Conservation (phyloP, 2,329 filamentous ascomycete genomes). For the Sporothrix phasma region DNA sequence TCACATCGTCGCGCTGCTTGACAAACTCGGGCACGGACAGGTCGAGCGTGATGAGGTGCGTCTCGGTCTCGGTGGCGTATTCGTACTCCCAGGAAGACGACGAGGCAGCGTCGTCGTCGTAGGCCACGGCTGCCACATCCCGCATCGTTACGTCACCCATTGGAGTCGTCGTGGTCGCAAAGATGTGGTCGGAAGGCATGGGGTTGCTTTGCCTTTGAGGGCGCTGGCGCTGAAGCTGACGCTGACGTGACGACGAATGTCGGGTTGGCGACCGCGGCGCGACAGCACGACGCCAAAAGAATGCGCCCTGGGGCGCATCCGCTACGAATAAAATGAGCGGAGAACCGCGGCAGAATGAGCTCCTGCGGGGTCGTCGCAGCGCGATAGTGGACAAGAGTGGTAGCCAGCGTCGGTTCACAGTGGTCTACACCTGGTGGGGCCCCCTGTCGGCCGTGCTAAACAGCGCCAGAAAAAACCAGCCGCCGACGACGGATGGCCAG, state of each 20-base stretch:
- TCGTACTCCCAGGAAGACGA: constrained; percentile 59
- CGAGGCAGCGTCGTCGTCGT: constrained; percentile 37
- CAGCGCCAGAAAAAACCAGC: constrained; percentile 1
- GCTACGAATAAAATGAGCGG: constrained; percentile 21
- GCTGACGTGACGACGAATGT: not conserved
- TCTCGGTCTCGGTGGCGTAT: constrained; percentile 55
- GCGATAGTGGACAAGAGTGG: not conserved
- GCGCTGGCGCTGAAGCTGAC: not conserved
- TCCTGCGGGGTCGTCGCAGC: not conserved
- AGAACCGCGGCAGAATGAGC: constrained; percentile 23
- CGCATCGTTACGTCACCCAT: not conserved
- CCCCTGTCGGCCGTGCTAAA: not conserved
- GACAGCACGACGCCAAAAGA: not conserved
- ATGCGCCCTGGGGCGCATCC: not conserved
- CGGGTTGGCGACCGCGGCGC: not conserved
- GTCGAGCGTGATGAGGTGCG: constrained; percentile 54
- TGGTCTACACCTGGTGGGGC: too few species aligned
- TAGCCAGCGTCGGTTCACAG: too few species aligned
- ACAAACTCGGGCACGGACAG: constrained; percentile 51
- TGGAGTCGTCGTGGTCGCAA: not conserved
- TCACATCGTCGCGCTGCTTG: constrained; percentile 31
- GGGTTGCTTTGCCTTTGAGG: not conserved
- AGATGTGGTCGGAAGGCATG: not conserved
- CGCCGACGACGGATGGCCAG: not conserved
- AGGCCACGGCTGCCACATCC: not conserved